phyloP scores from a whole-genome alignment of 768 basidiomycete genomes.

The Neoboletus subvelutipes region DNA sequence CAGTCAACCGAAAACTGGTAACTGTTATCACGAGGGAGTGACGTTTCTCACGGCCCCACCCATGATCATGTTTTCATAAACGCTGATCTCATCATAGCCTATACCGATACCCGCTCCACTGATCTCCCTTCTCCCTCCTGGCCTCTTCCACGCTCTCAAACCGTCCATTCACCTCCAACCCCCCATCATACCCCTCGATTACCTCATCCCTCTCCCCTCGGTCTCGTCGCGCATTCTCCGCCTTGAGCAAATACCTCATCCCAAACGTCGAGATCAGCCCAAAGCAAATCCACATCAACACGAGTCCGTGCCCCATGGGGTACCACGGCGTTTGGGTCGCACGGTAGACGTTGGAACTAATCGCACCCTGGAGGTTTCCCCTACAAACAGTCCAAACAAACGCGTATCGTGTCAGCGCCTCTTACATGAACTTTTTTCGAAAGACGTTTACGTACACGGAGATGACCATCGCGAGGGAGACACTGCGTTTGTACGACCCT shows the following conservation, averaged over 20 bases:
- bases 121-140: constrained; percentile 67
- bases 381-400: constrained; percentile 30
- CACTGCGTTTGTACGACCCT: constrained; percentile 74
- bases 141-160: constrained; percentile 62
- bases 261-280: constrained; percentile 50
- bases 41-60: too few species aligned
- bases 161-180: constrained; percentile 52
- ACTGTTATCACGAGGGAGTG: too few species aligned
- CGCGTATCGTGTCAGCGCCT: background rate
- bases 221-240: constrained; percentile 66
- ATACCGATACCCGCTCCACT: constrained; percentile 77
- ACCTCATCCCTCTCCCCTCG: constrained; percentile 69
- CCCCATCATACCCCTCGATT: constrained; percentile 41
- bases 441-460: constrained; percentile 44
- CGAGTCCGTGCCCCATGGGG: constrained; percentile 57
- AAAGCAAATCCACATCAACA: constrained; percentile 69
- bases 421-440: background rate
- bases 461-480: constrained; percentile 68
- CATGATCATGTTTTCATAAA: background rate
- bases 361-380: constrained; percentile 75
- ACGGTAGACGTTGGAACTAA: constrained; percentile 77
- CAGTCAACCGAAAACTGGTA: background rate
- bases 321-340: constrained; percentile 68
- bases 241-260: constrained; percentile 44
- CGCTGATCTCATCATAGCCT: constrained; percentile 43